Evolutionary conservation across 306 rosid species (phyloP), one percentile per base, ranked within the genome.

Genomic region (Albizia julibrissin): DNA sequence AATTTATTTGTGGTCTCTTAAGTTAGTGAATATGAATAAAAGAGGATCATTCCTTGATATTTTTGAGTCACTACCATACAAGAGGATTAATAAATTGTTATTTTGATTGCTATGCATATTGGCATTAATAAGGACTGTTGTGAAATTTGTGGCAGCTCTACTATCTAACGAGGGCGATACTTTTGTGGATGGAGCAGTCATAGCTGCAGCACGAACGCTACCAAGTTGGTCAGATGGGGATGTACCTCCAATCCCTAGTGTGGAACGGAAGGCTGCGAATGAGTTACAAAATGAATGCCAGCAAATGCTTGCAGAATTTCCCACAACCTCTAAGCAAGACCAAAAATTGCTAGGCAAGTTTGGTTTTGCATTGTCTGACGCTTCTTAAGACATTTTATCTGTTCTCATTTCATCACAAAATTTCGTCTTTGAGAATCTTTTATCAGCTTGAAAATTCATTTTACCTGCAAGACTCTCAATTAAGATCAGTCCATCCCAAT

Each of bases 141-240:
- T 71, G 72, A 71, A 72, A 69, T 56, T 58, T 79, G 27, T 88
- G 59, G 86, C 97, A 95, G 99, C 82, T 72, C 71, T 72, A 67
- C 85, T 95, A 62, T 86, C 95, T 16, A 82, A 77, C 2, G 40
- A 54, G 2, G 88, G 92, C 42, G 94, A 93, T 82, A 89, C 89
- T 46, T 93, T 93, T 83, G 92, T 95, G 22, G 97, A 95, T 7
- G 97, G 99, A 83, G 95, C 98, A 13, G 91, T 95, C 82, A 84
- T 95, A 66, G 99, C 95, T 44, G 95, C 97, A 2, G 97, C 94
- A 77, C 89, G 99, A 88, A 86, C 97, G 29, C 75, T 93, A 87
- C 97, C 99, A 39, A 86, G 92, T 21, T 95, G 99, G 99, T 93
- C 98, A 58, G 94, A 88, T 40, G 86, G 95, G 81, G 94, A 93